Percentiles rank a stretch among this genome's conserved stretches.
phyloP scores from a whole-genome alignment of 108 stramenopile species.

The Craspedostauros australis region DNA sequence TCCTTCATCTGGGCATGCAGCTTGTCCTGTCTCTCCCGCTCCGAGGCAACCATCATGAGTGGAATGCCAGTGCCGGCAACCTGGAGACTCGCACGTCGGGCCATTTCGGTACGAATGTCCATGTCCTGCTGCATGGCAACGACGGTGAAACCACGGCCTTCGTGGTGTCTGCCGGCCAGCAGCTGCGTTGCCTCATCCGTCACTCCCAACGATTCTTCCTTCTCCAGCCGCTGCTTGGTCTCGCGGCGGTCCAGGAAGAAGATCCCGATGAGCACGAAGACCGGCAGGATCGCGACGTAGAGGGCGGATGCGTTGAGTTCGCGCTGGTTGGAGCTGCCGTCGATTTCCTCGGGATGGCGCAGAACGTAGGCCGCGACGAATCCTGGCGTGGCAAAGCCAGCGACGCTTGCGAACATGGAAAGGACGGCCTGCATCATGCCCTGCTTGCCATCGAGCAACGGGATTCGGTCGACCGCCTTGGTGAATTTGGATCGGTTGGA shows the following conservation, averaged over 20 bases:
- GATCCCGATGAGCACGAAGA: constrained; percentile 9
- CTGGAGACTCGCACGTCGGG: constrained; percentile 19
- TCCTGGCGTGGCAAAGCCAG: constrained; percentile 60
- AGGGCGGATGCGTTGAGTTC: constrained; percentile 44
- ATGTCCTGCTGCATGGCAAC: constrained; percentile 17
- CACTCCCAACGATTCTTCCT: not conserved
- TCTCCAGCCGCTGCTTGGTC: not conserved
- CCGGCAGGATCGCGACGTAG: constrained; percentile 12
- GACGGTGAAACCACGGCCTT: constrained; percentile 24
- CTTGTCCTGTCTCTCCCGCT: too few relatives aligned
- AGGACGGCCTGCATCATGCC: constrained; percentile 68
- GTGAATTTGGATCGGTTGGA: constrained; percentile 61
- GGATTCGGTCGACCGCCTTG: constrained; percentile 30
- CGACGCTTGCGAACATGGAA: constrained; percentile 53
- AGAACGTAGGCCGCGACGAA: constrained; percentile 57
- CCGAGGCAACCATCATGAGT: too few relatives aligned
- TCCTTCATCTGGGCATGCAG: too few relatives aligned
- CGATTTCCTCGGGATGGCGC: constrained; percentile 51
- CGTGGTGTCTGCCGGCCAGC: not conserved
- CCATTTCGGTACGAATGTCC: constrained; percentile 12
- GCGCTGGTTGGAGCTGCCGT: constrained; percentile 32
- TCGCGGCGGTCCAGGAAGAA: not conserved
- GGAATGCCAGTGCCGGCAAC: too few relatives aligned
- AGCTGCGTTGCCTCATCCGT: constrained; percentile 4
- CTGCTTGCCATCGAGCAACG: constrained; percentile 28